phyloP scores from a whole-genome alignment of 257 asterid species.

The Solanum chmielewskii region DNA sequence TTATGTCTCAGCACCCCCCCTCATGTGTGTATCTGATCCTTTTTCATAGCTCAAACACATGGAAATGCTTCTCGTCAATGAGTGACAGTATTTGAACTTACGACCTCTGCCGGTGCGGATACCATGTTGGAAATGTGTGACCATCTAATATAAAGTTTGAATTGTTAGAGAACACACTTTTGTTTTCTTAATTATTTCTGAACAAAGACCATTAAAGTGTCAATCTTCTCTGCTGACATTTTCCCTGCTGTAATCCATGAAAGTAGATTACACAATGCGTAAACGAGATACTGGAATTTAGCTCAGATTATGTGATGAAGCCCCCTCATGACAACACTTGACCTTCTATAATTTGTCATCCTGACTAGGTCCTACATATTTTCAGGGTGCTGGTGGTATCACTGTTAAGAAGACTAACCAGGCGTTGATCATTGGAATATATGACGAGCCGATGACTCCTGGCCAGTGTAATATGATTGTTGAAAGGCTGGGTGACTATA shows the following conservation, averaged over 20 bases:
- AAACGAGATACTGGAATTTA: background rate
- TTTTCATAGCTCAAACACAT: background rate
- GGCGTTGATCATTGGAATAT: conserved; percentile 37
- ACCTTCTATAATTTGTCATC: background rate
- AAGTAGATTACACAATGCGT: background rate
- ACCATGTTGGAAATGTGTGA: background rate
- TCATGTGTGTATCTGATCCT: background rate
- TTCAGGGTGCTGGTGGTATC: conserved; percentile 33
- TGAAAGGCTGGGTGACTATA: conserved; percentile 48
- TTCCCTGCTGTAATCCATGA: background rate
- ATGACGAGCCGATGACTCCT: conserved; percentile 44
- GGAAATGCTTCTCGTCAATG: background rate
- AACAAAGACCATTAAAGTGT: background rate
- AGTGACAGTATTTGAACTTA: background rate
- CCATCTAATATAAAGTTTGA: background rate
- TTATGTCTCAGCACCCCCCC: background rate
- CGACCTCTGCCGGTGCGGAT: background rate
- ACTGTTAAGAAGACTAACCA: conserved; percentile 37
- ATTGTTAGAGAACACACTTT: background rate
- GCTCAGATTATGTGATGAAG: background rate
- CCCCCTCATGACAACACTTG: background rate
- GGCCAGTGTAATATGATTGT: conserved; percentile 40
- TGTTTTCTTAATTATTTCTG: background rate
- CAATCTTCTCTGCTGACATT: background rate
- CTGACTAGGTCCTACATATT: background rate